Base-by-base conservation (phyloP, 495 filamentous ascomycete genomes). In the Margaritispora aquatica region DNA sequence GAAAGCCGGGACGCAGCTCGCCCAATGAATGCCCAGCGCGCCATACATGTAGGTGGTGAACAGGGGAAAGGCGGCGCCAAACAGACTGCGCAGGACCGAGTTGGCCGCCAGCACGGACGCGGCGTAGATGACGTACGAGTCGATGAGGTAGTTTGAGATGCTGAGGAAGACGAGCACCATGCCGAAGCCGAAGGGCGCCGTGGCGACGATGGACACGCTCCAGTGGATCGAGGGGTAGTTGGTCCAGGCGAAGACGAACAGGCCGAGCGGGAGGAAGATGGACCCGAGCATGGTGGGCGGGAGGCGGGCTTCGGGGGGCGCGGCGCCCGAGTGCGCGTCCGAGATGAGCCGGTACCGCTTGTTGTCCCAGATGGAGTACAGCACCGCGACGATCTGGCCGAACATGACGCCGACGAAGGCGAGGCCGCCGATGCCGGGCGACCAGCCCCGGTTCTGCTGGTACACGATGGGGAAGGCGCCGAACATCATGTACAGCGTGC, bases 401-500 rank as follows among this genome's bases (percentile, higher is more conserved):
- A 95, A 81, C 57, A 91, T 81, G 1, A 96, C 73, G 21, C 91
- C 90, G 26, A 89, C 66, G 67, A 96, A 96, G 5, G 88, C 83
- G 2, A 93, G 74, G 1, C 93, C 92, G 2, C 83, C 80, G 62
- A 91, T 83, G 69, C 87, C 90, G 1, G 88, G 74, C 7, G 76
- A 77, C 74, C 96, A 88, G 23, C 82, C 84, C 63, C 95, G 86
- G 21, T 85, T 75, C 26, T 81, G 71, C 58, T 83, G 70, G 71
- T 90, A 97, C 26, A 96, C 87, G 58, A 96, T 78, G 34, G 90
- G 84, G 72, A 96, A 96, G 5, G 92, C 91, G 20, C 89, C 89
- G 68, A 97, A 96, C 71, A 95, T 89, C 36, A 96, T 79, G 70
- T 97, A 96, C 0, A 96, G 73, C 9, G 92, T 90, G 27, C 91